phyloP scores from a whole-genome alignment of 2,329 filamentous ascomycete genomes.

The Ascochyta clinopodiicola region DNA sequence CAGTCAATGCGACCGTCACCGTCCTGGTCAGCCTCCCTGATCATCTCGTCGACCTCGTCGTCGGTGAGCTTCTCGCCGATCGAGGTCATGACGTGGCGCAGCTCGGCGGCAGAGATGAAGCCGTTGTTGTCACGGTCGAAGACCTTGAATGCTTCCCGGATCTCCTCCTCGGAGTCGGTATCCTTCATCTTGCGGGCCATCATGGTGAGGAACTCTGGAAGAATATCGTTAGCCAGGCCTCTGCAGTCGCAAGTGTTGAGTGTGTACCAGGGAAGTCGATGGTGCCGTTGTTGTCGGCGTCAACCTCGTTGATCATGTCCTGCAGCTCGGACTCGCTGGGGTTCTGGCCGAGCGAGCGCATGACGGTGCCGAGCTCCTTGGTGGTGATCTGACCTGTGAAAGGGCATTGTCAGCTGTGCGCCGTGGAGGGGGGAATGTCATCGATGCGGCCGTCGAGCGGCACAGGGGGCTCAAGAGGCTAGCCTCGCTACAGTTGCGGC shows the following conservation, averaged over 20 bases:
- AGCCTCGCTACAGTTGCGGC: slow-evolving; percentile 6
- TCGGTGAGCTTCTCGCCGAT: slow-evolving; percentile 69
- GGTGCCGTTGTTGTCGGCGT: slow-evolving; percentile 69
- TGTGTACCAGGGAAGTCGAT: slow-evolving; percentile 67
- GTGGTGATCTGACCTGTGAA: slow-evolving; percentile 67
- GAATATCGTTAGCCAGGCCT: slow-evolving; percentile 10
- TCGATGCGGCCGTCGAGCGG: slow-evolving; percentile 2
- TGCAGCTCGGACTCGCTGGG: slow-evolving; percentile 67
- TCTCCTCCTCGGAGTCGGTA: slow-evolving; percentile 68
- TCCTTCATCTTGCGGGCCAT: slow-evolving; percentile 70
- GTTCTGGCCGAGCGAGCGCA: slow-evolving; percentile 69
- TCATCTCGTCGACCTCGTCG: slow-evolving; percentile 70
- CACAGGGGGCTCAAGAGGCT: slow-evolving; percentile 1
- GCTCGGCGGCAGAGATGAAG: slow-evolving; percentile 68
- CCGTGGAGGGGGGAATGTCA: slow-evolving; percentile 12
- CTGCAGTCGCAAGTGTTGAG: not conserved
- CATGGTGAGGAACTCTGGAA: slow-evolving; percentile 68
- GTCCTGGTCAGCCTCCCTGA: slow-evolving; percentile 69
- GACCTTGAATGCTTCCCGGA: slow-evolving; percentile 69
- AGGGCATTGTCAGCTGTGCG: slow-evolving; percentile 31
- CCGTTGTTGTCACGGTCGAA: slow-evolving; percentile 72
- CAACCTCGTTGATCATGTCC: slow-evolving; percentile 72
- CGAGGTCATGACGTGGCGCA: slow-evolving; percentile 68
- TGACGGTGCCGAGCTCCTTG: slow-evolving; percentile 68
- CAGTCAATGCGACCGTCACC: slow-evolving; percentile 70